Evolutionary conservation across 108 stramenopile genomes (phyloP), one percentile per base, ranked within the genome.

Genomic region (Nitzschia sp.): DNA sequence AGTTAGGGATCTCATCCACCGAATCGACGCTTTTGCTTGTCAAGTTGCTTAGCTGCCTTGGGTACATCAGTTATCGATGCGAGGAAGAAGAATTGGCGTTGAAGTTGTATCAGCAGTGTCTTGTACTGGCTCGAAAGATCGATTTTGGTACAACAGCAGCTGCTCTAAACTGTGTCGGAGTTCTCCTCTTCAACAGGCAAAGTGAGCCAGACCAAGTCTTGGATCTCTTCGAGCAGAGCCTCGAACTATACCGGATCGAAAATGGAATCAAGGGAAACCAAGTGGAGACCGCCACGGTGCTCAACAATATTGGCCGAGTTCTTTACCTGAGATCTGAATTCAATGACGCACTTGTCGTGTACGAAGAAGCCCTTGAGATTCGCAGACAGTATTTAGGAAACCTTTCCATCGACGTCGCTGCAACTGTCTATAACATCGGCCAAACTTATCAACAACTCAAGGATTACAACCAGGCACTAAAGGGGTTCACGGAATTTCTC

Each of bases 251-350:
- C 28, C 45, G 74, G 46, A 23, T 27, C 28, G 17, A 64, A 8
- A 52, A 52, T 8, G 34, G 55, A 21, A 53, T 68, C 26, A 72
- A 56, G 63, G 65, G 17, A 76, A 73, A 61, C 58, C 72, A 64
- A 63, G 59, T 64, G 1, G 66, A 62, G 53, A 69, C 79, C 38
- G 85, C 81, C 17, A 89, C 85, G 15, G 79, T 86, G 32, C 66
- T 85, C 53, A 89, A 86, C 73, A 89, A 89, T 71, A 72, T 85
- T 21, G 88, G 88, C 19, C 77, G 88, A 1, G 71, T 81, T 30
- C 65, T 86, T 53, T 86, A 80, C 48, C 64, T 85, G 38, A 68
- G 58, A 36, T 72, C 68, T 30, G 70, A 89, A 17, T 84, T 84
- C 63, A 52, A 70, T 23, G 57, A 80, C 26, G 83, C 88, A 15